These are phyloP conservation scores for Umbelopsis sp. DNA, from an alignment of 371 early-diverging fungal genomes.

Conservation along the genomic window DNA sequence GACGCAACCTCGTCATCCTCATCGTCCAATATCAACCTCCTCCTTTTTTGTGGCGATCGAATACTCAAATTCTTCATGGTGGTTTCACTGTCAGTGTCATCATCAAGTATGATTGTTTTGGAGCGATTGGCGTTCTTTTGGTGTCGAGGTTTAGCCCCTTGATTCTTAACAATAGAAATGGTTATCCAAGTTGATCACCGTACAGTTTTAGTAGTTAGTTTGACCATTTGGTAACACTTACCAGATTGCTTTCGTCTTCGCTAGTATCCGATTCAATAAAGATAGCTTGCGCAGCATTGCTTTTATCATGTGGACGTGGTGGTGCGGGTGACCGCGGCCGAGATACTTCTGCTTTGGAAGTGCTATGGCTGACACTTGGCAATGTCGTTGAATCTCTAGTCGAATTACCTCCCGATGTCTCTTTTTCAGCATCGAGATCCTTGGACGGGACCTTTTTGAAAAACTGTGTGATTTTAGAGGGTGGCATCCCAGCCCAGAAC, in stretches of 20 bases:
- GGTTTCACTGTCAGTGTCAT: conserved; percentile 8
- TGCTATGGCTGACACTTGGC: not conserved
- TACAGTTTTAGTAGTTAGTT: too few species aligned
- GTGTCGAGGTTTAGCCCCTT: too few species aligned
- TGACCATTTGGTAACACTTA: not conserved
- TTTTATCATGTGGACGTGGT: not conserved
- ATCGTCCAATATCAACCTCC: not conserved
- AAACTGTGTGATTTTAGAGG: not conserved
- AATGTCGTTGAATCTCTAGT: too few species aligned
- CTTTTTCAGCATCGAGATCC: not conserved
- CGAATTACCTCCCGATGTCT: not conserved
- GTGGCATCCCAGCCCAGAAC: not conserved
- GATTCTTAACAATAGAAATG: too few species aligned
- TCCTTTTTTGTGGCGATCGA: conserved; percentile 2
- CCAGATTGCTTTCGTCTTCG: not conserved
- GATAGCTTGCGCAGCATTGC: not conserved
- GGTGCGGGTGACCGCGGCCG: not conserved
- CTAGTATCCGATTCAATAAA: not conserved
- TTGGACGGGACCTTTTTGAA: not conserved
- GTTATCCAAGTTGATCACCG: too few species aligned
- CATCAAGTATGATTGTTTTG: conserved; percentile 1
- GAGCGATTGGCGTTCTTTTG: not conserved
- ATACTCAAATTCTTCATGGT: not conserved
- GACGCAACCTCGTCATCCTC: not conserved
- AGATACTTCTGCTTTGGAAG: not conserved